A percentile compares a stretch with the other conserved stretches of the same genome.
Evolutionary conservation across 345 rosid genomes (phyloP).

Genomic region (Salix purpurea): DNA sequence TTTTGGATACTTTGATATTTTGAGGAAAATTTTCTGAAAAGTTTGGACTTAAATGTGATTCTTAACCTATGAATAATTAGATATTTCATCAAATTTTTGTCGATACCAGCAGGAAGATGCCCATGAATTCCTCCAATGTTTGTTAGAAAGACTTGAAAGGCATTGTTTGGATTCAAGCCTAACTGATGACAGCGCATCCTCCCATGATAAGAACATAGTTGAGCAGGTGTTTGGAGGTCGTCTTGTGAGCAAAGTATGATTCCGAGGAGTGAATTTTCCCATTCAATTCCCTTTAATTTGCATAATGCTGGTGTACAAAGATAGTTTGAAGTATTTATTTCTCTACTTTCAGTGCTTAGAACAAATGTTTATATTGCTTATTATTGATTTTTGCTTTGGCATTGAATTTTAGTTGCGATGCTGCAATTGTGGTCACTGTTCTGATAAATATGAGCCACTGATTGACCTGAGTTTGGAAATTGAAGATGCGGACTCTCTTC

Average conservation of each 20-base stretch:
- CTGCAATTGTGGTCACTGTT: slow-evolving; percentile 57
- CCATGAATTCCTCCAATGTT: slow-evolving; percentile 73
- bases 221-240: slow-evolving; percentile 65
- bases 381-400: not conserved
- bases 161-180: slow-evolving; percentile 43
- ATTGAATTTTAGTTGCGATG: slow-evolving; percentile 51
- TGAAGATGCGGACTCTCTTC: slow-evolving; percentile 50
- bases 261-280: not conserved
- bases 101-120: slow-evolving; percentile 81
- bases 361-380: not conserved
- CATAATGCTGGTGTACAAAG: not conserved
- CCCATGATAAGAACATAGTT: slow-evolving; percentile 42
- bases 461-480: slow-evolving; percentile 78
- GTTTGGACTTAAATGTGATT: slow-evolving; percentile 7
- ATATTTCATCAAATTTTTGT: slow-evolving; percentile 51
- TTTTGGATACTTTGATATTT: not conserved
- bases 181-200: slow-evolving; percentile 15
- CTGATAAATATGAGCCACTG: slow-evolving; percentile 56
- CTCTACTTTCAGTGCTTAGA: not conserved
- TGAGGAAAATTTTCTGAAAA: not conserved
- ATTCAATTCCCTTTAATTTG: not conserved
- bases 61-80: slow-evolving; percentile 42
- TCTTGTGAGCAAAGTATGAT: slow-evolving; percentile 59
- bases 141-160: slow-evolving; percentile 64
- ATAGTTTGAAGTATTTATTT: not conserved